Base-by-base conservation (phyloP, 2,329 filamentous ascomycete species). In the Aspergillus neotritici region DNA sequence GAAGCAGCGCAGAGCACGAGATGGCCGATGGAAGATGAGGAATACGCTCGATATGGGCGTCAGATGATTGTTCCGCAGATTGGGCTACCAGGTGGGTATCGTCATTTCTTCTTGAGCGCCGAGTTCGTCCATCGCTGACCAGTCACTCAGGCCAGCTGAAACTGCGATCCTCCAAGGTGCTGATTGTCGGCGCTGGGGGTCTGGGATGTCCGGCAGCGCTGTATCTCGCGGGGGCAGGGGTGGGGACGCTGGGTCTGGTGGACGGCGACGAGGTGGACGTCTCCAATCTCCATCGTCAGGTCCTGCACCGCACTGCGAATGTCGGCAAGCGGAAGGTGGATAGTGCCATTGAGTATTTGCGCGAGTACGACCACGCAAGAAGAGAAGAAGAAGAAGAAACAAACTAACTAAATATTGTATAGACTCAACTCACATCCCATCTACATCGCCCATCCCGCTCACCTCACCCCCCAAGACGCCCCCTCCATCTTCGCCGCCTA, bases 241-340 rank as follows among this genome's bases (percentile, higher is more conserved):
- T 96, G 1, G 89, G 90, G 7, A 86, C 76, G 0, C 67, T 98
- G 13, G 90, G 91, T 0, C 71, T 98, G 6, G 79, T 93, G 16
- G 93, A 98, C 61, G 89, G 86, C 3, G 93, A 98, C 66, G 74
- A 74, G 0, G 91, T 98, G 25, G 93, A 97, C 62, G 70, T 77
- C 12, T 95, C 89, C 21, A 98, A 98, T 61, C 74, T 98, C 11
- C 93, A 97, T 70, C 83, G 93, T 1, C 93, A 98, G 67, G 81
- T 97, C 39, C 78, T 89, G 28, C 91, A 98, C 63, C 76, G 77
- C 3, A 86, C 82, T 0, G 70, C 72, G 3, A 79, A 80, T 40
- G 80, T 94, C 4, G 87, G 87, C 9, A 79, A 79, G 71, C 75
- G 72, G 44, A 97, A 97, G 67, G 88, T 93, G 3, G 80, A 88